Evolutionary conservation across 352 stramenopile genomes (phyloP).

Genomic region (Phytopythium chamaehyphon): DNA sequence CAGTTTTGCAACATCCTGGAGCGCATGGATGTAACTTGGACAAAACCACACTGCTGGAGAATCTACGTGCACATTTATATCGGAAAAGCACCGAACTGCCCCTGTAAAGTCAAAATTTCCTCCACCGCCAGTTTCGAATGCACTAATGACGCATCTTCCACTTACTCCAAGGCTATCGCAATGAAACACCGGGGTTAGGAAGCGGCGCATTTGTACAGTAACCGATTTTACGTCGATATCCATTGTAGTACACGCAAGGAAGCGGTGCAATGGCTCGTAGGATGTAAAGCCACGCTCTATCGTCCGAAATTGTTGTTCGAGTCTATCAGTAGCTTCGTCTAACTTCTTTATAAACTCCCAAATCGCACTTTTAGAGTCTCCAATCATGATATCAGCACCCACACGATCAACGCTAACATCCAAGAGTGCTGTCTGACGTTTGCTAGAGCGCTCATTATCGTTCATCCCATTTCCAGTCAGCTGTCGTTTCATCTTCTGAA

Average conservation of each 20-base stretch:
- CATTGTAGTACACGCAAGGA: constrained; percentile 28
- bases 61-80: constrained; percentile 31
- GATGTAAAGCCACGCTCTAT: constrained; percentile 10
- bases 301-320: constrained; percentile 22
- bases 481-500: constrained; percentile 47
- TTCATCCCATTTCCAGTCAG: background rate
- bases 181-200: constrained; percentile 41
- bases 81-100: constrained; percentile 30
- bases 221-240: constrained; percentile 27
- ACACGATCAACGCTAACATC: constrained; percentile 28
- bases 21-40: constrained; percentile 45
- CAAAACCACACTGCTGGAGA: constrained; percentile 44
- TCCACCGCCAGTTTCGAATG: background rate
- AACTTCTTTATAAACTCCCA: constrained; percentile 29
- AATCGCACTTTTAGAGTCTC: constrained; percentile 23
- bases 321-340: constrained; percentile 35
- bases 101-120: constrained; percentile 22
- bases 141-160: constrained; percentile 29
- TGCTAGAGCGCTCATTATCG: background rate
- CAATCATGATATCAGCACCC: constrained; percentile 29
- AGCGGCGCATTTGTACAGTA: constrained; percentile 36
- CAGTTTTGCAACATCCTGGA: constrained; percentile 43
- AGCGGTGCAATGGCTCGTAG: constrained; percentile 23
- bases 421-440: constrained; percentile 22
- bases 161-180: constrained; percentile 25